These are phyloP conservation scores for Colletotrichum costaricense DNA, from an alignment of 2,329 filamentous ascomycete species.

Conservation along the genomic window DNA sequence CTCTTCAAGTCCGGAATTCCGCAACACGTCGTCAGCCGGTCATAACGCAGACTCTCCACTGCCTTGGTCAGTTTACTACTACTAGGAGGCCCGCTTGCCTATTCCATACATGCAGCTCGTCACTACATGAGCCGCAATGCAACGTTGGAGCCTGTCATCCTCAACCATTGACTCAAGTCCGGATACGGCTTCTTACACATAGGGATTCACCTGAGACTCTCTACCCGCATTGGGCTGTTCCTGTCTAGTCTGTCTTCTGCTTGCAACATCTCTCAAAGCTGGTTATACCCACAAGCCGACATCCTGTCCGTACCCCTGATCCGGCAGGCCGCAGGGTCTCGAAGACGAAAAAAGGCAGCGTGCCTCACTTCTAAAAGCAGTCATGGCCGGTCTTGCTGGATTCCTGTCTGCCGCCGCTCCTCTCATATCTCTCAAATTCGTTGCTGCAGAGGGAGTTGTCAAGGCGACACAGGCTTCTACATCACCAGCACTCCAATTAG, in stretches of 20 bases:
- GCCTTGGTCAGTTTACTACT: background rate
- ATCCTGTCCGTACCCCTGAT: background rate
- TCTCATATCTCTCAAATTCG: constrained; percentile 3
- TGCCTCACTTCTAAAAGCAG: background rate
- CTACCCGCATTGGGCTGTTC: background rate
- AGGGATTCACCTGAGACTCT: constrained; percentile 10
- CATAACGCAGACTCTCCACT: background rate
- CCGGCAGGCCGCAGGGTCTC: background rate
- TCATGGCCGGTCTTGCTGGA: constrained; percentile 9
- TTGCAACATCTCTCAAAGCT: background rate
- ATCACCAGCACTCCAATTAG: constrained; percentile 3
- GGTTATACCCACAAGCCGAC: constrained; percentile 4
- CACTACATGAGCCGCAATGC: constrained; percentile 1
- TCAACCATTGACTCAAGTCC: background rate
- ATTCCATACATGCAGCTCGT: background rate
- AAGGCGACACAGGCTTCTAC: background rate
- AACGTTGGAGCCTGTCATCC: background rate
- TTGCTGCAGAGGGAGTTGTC: background rate
- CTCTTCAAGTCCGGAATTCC: background rate
- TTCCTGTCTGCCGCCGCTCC: background rate
- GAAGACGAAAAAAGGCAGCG: background rate
- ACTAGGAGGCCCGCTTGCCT: background rate
- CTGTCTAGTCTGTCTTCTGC: background rate
- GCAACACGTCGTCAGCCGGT: background rate
- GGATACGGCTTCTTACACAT: background rate